Evolutionary conservation across 768 basidiomycete genomes (phyloP), one percentile per base, ranked within the genome.

Genomic region (Rhodotorula toruloides): DNA sequence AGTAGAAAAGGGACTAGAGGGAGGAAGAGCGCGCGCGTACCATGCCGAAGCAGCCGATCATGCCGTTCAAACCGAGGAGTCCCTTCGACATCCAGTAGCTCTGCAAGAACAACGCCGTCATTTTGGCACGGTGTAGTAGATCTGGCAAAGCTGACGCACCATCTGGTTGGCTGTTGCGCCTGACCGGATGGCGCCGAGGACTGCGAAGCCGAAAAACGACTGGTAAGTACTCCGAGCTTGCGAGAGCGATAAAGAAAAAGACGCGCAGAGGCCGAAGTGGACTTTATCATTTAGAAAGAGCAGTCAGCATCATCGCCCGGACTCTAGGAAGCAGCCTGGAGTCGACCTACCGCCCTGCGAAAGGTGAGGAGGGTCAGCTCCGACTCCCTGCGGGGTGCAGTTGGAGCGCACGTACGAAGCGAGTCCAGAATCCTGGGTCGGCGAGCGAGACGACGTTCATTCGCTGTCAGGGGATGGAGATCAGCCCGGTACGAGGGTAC

Each of bases 371-470:
- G 31, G 21, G 54, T 31, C 54, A 29, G 40, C 25, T 9, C n/a
- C 3, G 11, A 4, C 25, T 11, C 19, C n/a, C n/a, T n/a, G n/a
- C n/a, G n/a, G n/a, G n/a, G n/a, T 13, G 1, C 36, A 13, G 53
- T 8, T 22, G 32, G 21, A 54, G 32, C 21, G 52, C 13, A 21
- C 7, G 54, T 25, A 49, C 34, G 34, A 21, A 79, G 32, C 78
- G 58, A 4, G 79, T 80, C 79, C 78, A 80, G 74, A 80, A 80
- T 1, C 70, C 74, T 0, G 79, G 80, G 63, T 81, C 80, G 36
- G 77, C 77, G 53, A 78, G 75, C 21, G 76, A 74, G 61, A 79
- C 73, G 63, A 80, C 71, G 74, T 79, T 77, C 77, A 81, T 77
- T 13, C 80, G 74, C 34, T 77, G 73, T 19, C n/a, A n/a, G n/a